Conservation (phyloP, 2,329 filamentous ascomycete species). For the Mycosphaerella arachidis region DNA sequence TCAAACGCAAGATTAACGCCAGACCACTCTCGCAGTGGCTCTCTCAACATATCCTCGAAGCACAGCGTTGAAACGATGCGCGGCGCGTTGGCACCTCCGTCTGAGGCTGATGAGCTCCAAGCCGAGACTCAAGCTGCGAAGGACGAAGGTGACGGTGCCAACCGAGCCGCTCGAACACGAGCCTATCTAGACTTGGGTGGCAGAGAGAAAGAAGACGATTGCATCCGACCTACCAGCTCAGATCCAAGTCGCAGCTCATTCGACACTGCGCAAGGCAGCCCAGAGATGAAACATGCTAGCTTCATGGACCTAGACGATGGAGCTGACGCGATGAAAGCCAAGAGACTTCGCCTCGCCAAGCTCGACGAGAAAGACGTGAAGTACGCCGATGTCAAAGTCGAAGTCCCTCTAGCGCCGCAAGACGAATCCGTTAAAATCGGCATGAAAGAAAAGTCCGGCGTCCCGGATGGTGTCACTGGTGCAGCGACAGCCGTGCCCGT, state of each 20-base stretch:
- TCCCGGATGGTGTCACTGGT: conserved; percentile 19
- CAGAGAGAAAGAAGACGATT: conserved; percentile 6
- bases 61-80: background rate
- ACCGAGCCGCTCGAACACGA: conserved; percentile 4
- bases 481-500: conserved; percentile 15
- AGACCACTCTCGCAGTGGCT: conserved; percentile 6
- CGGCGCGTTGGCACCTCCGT: background rate
- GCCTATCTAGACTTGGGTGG: conserved; percentile 14
- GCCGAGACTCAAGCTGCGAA: background rate
- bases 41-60: background rate
- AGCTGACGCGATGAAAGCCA: background rate
- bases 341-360: conserved; percentile 3
- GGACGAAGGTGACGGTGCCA: background rate
- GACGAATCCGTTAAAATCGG: conserved; percentile 13
- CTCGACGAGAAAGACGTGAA: conserved; percentile 5
- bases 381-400: background rate
- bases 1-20: conserved; percentile 1
- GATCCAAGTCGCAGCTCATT: conserved; percentile 1
- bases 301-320: conserved; percentile 17
- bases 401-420: conserved; percentile 14
- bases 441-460: conserved; percentile 12
- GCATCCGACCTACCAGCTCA: conserved; percentile 11
- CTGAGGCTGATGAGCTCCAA: background rate
- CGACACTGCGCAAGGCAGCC: background rate
- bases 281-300: conserved; percentile 12